Conservation (phyloP, 352 stramenopile genomes). For the Phytophthora brassicae region DNA sequence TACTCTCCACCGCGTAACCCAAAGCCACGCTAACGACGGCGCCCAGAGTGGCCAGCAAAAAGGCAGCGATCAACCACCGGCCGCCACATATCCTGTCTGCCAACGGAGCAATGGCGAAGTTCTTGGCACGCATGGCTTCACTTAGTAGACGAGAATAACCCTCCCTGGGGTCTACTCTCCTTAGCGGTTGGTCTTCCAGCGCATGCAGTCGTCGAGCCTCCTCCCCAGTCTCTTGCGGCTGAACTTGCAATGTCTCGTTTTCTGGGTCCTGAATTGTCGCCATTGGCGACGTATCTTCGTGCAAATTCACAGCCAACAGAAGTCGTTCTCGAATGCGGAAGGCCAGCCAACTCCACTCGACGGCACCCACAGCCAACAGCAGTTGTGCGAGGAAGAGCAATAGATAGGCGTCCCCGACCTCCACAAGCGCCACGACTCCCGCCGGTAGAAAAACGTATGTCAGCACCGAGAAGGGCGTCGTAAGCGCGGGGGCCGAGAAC, state of each 20-base stretch:
- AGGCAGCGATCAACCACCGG: constrained; percentile 32
- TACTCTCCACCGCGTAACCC: constrained; percentile 30
- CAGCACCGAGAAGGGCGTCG: constrained; percentile 34
- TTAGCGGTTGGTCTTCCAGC: constrained; percentile 18
- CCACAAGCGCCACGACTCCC: constrained; percentile 37
- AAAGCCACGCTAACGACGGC: constrained; percentile 19
- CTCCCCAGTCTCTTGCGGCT: constrained; percentile 14
- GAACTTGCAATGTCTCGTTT: neutral
- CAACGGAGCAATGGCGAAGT: constrained; percentile 32
- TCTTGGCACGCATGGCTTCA: constrained; percentile 31
- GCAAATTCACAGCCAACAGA: constrained; percentile 36
- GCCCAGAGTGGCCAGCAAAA: constrained; percentile 27
- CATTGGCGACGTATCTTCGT: neutral
- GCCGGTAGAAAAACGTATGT: constrained; percentile 34
- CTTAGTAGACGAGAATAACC: constrained; percentile 25
- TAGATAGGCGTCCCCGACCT: constrained; percentile 38
- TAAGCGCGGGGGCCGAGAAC: constrained; percentile 12
- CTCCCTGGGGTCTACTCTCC: constrained; percentile 32
- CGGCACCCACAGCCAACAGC: constrained; percentile 37
- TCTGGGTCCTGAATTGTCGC: constrained; percentile 1
- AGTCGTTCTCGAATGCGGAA: constrained; percentile 51
- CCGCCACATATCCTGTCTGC: constrained; percentile 31
- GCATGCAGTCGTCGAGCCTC: constrained; percentile 15
- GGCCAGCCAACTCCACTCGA: constrained; percentile 55
- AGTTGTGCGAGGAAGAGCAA: constrained; percentile 46